phyloP scores from a whole-genome alignment of 768 basidiomycete genomes.

The Naganishia vishniacii region DNA sequence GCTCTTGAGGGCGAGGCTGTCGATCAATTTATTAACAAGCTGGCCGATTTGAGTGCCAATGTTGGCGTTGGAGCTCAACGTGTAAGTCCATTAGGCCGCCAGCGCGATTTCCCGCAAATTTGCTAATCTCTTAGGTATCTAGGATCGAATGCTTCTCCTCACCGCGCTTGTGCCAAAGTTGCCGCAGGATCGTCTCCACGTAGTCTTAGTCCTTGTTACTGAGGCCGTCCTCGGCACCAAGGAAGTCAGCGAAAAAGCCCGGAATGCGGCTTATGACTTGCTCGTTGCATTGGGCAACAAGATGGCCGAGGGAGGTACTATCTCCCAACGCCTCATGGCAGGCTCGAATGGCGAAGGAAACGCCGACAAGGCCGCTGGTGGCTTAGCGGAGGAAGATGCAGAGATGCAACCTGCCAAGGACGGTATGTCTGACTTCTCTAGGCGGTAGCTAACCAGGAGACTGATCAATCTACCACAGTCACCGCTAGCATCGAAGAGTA shows the following conservation, averaged over 20 bases:
- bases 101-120: not conserved
- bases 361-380: conserved; percentile 24
- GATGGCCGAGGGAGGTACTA: conserved; percentile 79
- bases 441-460: not conserved
- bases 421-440: conserved; percentile 6
- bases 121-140: conserved; percentile 27
- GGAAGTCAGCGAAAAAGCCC: conserved; percentile 88
- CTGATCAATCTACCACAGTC: conserved; percentile 29
- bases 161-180: conserved; percentile 63
- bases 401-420: conserved; percentile 23
- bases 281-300: conserved; percentile 86
- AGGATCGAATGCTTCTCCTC: conserved; percentile 80
- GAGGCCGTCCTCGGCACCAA: conserved; percentile 94
- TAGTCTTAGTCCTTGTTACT: conserved; percentile 82
- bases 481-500: conserved; percentile 80
- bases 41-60: conserved; percentile 63
- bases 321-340: conserved; percentile 66
- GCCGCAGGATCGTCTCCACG: conserved; percentile 65
- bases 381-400: conserved; percentile 26
- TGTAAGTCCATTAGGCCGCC: conserved; percentile 51
- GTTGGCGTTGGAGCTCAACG: conserved; percentile 81
- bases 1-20: conserved; percentile 46
- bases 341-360: conserved; percentile 51
- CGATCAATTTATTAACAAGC: conserved; percentile 60
- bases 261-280: conserved; percentile 81